phyloP scores from a whole-genome alignment of 2,329 filamentous ascomycete species.

The Dothideomycetidae sp. region DNA sequence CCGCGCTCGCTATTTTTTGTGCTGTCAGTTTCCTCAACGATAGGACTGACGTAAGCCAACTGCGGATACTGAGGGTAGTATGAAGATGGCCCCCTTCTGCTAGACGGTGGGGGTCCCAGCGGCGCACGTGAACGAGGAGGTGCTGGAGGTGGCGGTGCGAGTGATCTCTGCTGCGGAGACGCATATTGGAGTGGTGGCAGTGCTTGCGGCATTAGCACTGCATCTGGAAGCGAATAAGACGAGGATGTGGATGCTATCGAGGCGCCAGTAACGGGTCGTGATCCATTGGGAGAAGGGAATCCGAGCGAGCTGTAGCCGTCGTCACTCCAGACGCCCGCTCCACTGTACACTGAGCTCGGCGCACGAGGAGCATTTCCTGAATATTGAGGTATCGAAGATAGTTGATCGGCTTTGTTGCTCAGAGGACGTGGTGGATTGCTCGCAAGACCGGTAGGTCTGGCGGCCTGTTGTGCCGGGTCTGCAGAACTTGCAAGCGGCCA shows the following conservation, averaged over 20 bases:
- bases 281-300: slow-evolving; percentile 16
- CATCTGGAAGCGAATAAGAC: slow-evolving; percentile 29
- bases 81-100: slow-evolving; percentile 32
- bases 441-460: no score
- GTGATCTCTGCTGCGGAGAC: neutral
- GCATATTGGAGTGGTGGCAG: slow-evolving; percentile 4
- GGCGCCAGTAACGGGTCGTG: slow-evolving; percentile 25
- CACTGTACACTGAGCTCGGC: slow-evolving; percentile 6
- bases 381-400: slow-evolving; percentile 5
- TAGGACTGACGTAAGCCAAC: slow-evolving; percentile 30
- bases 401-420: neutral
- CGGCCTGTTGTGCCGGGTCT: neutral
- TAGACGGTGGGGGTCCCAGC: slow-evolving; percentile 35
- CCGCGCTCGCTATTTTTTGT: slow-evolving; percentile 17
- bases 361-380: neutral
- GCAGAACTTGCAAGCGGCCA: slow-evolving; percentile 2
- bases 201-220: slow-evolving; percentile 18
- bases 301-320: slow-evolving; percentile 19
- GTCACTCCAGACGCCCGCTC: slow-evolving; percentile 8
- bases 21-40: slow-evolving; percentile 34
- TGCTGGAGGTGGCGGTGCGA: slow-evolving; percentile 8
- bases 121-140: slow-evolving; percentile 23
- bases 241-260: slow-evolving; percentile 26
- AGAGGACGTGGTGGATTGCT: no score
- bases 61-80: slow-evolving; percentile 33